phyloP scores from a whole-genome alignment of 2,329 filamentous ascomycete species.

The Orbilia quercus region DNA sequence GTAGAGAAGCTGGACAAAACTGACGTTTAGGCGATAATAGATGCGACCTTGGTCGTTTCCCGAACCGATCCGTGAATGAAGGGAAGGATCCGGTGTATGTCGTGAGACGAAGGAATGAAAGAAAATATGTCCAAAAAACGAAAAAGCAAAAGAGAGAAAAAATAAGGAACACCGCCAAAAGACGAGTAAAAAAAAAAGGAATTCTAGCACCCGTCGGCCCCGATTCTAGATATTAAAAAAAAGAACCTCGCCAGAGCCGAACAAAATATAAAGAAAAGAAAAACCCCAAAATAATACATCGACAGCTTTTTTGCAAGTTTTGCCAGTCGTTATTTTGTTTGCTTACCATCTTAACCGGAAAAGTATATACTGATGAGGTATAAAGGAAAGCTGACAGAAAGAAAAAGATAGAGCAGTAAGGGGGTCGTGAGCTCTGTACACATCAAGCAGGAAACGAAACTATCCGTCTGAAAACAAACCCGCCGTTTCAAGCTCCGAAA shows the following conservation, averaged over 20 bases:
- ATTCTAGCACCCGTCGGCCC: slow-evolving; percentile 54
- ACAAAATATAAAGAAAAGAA: slow-evolving; percentile 5
- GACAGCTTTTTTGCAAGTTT: slow-evolving; percentile 43
- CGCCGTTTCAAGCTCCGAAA: slow-evolving; percentile 57
- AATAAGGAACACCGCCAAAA: slow-evolving; percentile 20
- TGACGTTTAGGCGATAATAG: slow-evolving; percentile 6
- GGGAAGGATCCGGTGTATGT: background rate
- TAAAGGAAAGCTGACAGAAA: slow-evolving; percentile 21
- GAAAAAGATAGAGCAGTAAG: slow-evolving; percentile 27
- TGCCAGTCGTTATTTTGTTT: slow-evolving; percentile 39
- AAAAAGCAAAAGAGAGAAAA: slow-evolving; percentile 25
- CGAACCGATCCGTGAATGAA: background rate
- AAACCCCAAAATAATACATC: slow-evolving; percentile 46
- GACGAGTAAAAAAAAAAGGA: slow-evolving; percentile 30
- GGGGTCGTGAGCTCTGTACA: slow-evolving; percentile 57
- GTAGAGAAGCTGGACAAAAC: slow-evolving; percentile 5
- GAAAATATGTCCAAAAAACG: slow-evolving; percentile 31
- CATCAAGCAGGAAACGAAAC: slow-evolving; percentile 55
- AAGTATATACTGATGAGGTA: slow-evolving; percentile 10
- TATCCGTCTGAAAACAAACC: slow-evolving; percentile 56
- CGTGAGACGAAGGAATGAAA: too few relatives aligned
- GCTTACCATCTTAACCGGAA: slow-evolving; percentile 25
- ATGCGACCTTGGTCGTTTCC: slow-evolving; percentile 21
- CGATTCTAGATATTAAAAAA: slow-evolving; percentile 41
- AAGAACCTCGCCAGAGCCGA: slow-evolving; percentile 38